These are phyloP conservation scores for Quercus berberidifolia DNA, from an alignment of 306 rosid species.

Conservation along the genomic window DNA sequence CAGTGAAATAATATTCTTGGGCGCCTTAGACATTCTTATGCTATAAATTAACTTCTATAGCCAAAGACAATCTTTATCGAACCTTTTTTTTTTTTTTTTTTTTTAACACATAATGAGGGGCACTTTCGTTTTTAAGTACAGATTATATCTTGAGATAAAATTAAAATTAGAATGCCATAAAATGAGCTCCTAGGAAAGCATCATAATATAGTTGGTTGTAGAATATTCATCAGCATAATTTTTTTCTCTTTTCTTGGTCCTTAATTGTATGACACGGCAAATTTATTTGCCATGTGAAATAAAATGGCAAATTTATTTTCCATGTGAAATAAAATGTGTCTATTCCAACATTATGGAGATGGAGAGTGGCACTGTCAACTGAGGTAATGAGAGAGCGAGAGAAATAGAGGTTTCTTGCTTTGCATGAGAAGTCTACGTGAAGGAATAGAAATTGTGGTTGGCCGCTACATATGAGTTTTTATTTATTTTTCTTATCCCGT, in stretches of 20 bases:
- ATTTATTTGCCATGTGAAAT: background rate
- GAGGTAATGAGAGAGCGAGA: conserved; percentile 8
- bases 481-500: background rate
- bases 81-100: too few relatives aligned
- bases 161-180: background rate
- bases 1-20: too few relatives aligned
- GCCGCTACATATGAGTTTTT: conserved; percentile 25
- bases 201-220: background rate
- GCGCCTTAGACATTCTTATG: too few relatives aligned
- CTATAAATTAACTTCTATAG: too few relatives aligned
- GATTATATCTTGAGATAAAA: too few relatives aligned
- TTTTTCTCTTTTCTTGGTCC: background rate
- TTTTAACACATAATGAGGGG: too few relatives aligned
- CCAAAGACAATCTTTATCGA: too few relatives aligned
- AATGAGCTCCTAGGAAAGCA: background rate
- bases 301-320: background rate
- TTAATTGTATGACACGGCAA: background rate
- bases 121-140: too few relatives aligned
- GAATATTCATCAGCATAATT: background rate
- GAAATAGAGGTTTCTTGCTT: conserved; percentile 39
- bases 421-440: conserved; percentile 63
- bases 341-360: background rate
- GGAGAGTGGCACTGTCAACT: background rate
- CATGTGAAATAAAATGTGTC: background rate
- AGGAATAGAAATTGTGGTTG: conserved; percentile 55